phyloP scores from a whole-genome alignment of 2,329 filamentous ascomycete species.

The Xylariaceae sp. region DNA sequence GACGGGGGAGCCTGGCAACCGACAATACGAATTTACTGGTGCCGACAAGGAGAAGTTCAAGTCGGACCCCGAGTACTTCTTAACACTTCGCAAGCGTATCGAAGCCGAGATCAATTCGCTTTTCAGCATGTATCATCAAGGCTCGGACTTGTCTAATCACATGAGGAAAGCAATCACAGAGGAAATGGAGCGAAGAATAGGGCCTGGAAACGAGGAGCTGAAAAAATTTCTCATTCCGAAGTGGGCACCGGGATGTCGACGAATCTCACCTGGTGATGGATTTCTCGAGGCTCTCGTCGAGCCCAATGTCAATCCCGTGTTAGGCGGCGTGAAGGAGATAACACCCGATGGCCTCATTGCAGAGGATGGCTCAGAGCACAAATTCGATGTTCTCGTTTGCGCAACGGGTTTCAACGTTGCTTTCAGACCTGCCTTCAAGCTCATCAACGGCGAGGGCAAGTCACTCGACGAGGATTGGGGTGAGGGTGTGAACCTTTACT shows the following conservation, averaged over 20 bases:
- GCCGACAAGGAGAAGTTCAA: neutral
- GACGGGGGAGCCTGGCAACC: neutral
- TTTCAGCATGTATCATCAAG: neutral
- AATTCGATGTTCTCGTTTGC: conserved; percentile 33
- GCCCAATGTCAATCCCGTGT: conserved; percentile 25
- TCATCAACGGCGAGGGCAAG: conserved; percentile 44
- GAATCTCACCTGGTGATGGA: conserved; percentile 30
- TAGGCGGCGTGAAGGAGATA: conserved; percentile 20
- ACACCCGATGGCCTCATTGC: conserved; percentile 26
- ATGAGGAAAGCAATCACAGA: conserved; percentile 8
- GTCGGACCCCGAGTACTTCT: neutral
- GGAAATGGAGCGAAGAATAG: conserved; percentile 2
- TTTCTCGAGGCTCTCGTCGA: conserved; percentile 30
- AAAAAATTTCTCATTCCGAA: conserved; percentile 8
- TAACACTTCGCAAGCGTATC: neutral
- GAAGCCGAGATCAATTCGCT: conserved; percentile 8
- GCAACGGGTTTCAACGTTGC: conserved; percentile 32
- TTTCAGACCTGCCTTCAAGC: conserved; percentile 34
- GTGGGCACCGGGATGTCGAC: conserved; percentile 27
- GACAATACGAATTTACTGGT: neutral
- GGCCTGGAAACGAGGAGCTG: conserved; percentile 28
- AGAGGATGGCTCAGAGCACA: conserved; percentile 23
- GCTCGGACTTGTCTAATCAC: neutral
- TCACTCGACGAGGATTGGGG: conserved; percentile 51
- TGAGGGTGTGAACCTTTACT: conserved; percentile 50